These are phyloP conservation scores for Boletus huronensis DNA, from an alignment of 768 basidiomycete species.

Conservation along the genomic window DNA sequence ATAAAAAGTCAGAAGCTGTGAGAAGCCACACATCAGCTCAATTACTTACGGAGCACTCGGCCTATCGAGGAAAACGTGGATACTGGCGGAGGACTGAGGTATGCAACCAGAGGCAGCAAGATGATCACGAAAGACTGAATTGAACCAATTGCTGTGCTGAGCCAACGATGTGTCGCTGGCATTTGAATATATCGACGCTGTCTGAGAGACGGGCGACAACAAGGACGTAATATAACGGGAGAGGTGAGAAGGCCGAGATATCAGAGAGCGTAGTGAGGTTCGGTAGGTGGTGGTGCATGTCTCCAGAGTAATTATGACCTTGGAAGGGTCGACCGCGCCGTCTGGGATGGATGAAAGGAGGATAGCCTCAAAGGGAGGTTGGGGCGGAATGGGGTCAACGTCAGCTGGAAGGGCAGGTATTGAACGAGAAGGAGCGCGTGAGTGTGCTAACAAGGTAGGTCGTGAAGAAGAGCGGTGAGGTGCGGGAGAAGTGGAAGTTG, in stretches of 20 bases:
- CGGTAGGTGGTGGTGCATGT: conserved; percentile 64
- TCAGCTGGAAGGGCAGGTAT: conserved; percentile 50
- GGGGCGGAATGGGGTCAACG: conserved; percentile 42
- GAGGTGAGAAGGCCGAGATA: conserved; percentile 65
- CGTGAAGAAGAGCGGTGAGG: conserved; percentile 39
- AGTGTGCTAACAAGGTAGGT: conserved; percentile 16
- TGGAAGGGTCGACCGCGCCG: conserved; percentile 49
- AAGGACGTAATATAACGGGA: conserved; percentile 53
- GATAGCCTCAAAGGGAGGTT: conserved; percentile 61
- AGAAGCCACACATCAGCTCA: neutral
- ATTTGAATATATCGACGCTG: conserved; percentile 55
- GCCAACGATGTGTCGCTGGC: conserved; percentile 36
- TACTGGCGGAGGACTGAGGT: conserved; percentile 39
- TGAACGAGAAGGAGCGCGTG: conserved; percentile 38
- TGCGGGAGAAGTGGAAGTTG: conserved; percentile 26
- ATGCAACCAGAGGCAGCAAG: conserved; percentile 58
- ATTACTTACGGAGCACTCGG: conserved; percentile 73
- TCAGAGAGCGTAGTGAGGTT: conserved; percentile 64
- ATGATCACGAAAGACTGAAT: conserved; percentile 57
- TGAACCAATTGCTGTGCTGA: conserved; percentile 35
- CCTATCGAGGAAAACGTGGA: conserved; percentile 78
- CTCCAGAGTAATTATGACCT: conserved; percentile 68
- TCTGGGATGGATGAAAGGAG: conserved; percentile 58
- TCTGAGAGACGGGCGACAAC: conserved; percentile 40
- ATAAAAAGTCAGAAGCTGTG: conserved; percentile 1